Conservation (phyloP, 2,329 filamentous ascomycete genomes). For the Albophoma yamanashiensis region DNA sequence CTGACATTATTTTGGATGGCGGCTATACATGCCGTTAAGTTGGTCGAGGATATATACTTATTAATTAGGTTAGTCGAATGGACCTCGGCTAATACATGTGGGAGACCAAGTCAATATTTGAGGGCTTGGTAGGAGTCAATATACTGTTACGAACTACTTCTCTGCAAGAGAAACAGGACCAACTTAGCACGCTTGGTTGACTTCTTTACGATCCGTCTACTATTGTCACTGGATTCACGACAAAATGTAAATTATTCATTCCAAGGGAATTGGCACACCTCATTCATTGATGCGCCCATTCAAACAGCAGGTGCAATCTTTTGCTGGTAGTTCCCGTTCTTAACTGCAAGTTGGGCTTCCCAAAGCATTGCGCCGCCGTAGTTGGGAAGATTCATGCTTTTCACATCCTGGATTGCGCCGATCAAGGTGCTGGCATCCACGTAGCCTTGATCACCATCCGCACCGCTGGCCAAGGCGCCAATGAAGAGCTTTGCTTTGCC, state of each 20-base stretch:
- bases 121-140: no score
- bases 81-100: no score
- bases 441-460: slow-evolving; percentile 43
- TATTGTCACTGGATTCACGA: no score
- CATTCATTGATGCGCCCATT: background rate
- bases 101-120: no score
- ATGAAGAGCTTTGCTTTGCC: slow-evolving; percentile 47
- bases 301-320: slow-evolving; percentile 2
- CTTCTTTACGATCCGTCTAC: no score
- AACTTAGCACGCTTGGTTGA: no score
- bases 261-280: no score
- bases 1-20: slow-evolving; percentile 62
- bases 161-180: no score
- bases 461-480: slow-evolving; percentile 43
- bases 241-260: no score
- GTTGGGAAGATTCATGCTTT: slow-evolving; percentile 40
- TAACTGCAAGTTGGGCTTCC: slow-evolving; percentile 48
- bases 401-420: slow-evolving; percentile 31
- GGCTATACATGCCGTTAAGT: slow-evolving; percentile 40
- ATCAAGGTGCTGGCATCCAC: slow-evolving; percentile 29
- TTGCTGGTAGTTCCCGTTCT: slow-evolving; percentile 32
- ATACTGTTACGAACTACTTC: no score
- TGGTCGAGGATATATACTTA: background rate
- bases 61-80: no score
- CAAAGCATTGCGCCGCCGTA: slow-evolving; percentile 59